Evolutionary conservation across 139 green algal species (phyloP).

Genomic region (Tetraselmis striata): DNA sequence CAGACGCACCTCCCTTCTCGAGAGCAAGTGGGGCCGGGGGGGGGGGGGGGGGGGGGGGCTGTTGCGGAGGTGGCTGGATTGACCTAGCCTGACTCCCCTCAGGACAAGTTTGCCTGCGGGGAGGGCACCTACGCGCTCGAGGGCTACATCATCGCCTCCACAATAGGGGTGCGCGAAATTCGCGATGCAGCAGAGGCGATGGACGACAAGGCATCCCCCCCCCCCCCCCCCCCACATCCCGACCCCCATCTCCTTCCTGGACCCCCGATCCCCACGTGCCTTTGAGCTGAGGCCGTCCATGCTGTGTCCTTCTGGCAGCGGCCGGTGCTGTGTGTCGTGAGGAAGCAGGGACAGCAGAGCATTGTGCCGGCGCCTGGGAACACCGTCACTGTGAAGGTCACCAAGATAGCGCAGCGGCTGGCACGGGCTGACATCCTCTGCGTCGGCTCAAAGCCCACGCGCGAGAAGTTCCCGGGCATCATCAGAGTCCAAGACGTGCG

Average conservation of each 20-base stretch:
- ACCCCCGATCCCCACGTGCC: neutral
- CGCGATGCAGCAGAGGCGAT: neutral
- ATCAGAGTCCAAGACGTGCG: constrained; percentile 72
- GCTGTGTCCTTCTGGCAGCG: constrained; percentile 10
- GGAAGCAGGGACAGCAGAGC: constrained; percentile 4
- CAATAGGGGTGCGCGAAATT: constrained; percentile 33
- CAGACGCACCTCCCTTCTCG: no score
- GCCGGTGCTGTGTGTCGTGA: constrained; percentile 23
- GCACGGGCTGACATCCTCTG: constrained; percentile 58
- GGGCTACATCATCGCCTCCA: constrained; percentile 38
- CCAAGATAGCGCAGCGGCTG: constrained; percentile 33
- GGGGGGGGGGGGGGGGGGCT: no score
- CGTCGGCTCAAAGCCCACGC: constrained; percentile 46
- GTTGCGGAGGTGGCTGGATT: neutral
- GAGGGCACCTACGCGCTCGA: constrained; percentile 39
- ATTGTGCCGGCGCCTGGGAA: constrained; percentile 34
- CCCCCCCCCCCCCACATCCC: neutral
- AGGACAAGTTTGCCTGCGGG: constrained; percentile 36
- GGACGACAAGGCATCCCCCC: neutral
- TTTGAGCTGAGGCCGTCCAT: neutral
- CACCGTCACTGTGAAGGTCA: constrained; percentile 32
- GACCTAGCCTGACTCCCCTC: neutral
- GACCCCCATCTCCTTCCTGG: neutral
- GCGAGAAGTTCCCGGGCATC: constrained; percentile 54
- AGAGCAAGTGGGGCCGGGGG: no score